Evolutionary conservation across 306 rosid species (phyloP).

Genomic region (Quercus ilex): DNA sequence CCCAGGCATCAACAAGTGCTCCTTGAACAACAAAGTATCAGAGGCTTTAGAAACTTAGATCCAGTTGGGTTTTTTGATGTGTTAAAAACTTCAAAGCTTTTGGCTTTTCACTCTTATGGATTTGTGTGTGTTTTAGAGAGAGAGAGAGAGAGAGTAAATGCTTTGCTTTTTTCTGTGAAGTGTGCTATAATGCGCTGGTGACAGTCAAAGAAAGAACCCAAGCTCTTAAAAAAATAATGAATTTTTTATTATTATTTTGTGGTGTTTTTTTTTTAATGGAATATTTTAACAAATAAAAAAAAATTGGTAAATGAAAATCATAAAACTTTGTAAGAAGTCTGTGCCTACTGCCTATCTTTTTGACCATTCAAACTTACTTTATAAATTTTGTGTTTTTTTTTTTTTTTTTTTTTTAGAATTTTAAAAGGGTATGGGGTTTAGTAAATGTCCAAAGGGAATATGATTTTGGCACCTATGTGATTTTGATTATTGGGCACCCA

Average conservation of each 20-base stretch:
- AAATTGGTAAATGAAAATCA: not conserved
- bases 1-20: constrained; percentile 25
- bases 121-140: constrained; percentile 31
- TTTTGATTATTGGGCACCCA: not conserved
- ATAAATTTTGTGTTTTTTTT: not conserved
- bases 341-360: constrained; percentile 30
- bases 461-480: not conserved
- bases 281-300: not conserved
- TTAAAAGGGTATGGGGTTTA: not conserved
- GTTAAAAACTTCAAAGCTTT: not conserved
- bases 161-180: constrained; percentile 50
- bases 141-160: constrained; percentile 8
- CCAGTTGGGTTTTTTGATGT: constrained; percentile 7
- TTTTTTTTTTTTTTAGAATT: not conserved
- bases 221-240: not conserved
- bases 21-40: not conserved
- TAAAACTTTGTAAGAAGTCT: not conserved
- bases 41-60: constrained; percentile 44
- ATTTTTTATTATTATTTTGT: not conserved
- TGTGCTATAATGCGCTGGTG: constrained; percentile 74
- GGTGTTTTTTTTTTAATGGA: not conserved
- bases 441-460: not conserved
- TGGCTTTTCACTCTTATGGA: constrained; percentile 26
- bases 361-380: constrained; percentile 58
- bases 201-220: constrained; percentile 66